Evolutionary conservation across 352 stramenopile species (phyloP), one percentile per base, ranked within the genome.

Genomic region (Globisporangium heterothallicum): DNA sequence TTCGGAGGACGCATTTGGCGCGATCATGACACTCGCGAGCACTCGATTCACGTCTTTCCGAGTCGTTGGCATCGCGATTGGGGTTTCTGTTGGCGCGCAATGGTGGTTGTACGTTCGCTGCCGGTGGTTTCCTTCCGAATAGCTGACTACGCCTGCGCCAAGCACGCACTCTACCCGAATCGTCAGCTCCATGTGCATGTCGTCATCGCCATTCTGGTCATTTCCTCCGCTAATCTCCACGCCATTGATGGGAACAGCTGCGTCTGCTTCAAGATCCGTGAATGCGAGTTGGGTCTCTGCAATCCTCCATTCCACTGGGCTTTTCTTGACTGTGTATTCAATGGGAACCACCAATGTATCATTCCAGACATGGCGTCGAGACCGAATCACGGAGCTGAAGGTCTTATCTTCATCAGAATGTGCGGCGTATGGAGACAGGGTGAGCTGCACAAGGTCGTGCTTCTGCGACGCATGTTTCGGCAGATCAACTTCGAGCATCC

Each of bases 401-500:
- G 47, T 49, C n/a, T 1, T 14, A 13, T 21, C 18, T 18, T 19
- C 6, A 40, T 26, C 26, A n/a, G 18, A 47, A 5, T 4, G 24
- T 10, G 16, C 32, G 13, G 27, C 26, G 22, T 42, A 51, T 6
- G 47, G 54, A 9, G 30, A 38, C 22, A 61, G 26, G 6, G 40
- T 42, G n/a, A 61, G 40, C 12, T 9, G 19, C 6, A 61, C 32
- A 1, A 21, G 6, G 14, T 52, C 40, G 9, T 25, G 10, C 16
- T 36, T 29, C 18, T 29, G 21, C 9, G 29, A 12, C 18, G 18
- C 22, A 22, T 21, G 30, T 44, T 19, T 47, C 0, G 24, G 24
- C 34, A 61, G 16, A 44, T 36, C 40, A 3, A 61, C 42, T 22
- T 56, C 40, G 14, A 78, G 47, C 19, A 52, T 64, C 9, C 21